Evolutionary conservation across 1,284 basidiomycete genomes (phyloP).

Genomic region (Porogramme epimiltina): DNA sequence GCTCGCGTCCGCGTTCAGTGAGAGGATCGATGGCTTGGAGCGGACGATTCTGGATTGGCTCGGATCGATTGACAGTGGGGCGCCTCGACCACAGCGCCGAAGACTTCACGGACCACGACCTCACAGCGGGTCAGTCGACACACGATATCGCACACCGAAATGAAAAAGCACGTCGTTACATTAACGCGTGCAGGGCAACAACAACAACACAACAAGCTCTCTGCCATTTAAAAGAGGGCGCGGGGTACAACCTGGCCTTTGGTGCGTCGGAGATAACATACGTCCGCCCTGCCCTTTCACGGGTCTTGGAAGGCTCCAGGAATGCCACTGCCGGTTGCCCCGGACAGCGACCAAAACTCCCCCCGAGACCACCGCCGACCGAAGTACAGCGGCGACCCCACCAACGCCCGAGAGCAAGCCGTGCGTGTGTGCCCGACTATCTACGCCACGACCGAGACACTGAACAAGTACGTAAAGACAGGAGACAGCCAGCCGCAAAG

Average conservation of each 20-base stretch:
- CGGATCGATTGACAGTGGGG: too few species aligned
- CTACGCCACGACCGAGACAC: neutral
- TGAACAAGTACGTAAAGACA: too few species aligned
- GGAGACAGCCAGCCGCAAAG: too few species aligned
- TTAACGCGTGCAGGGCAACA: too few species aligned
- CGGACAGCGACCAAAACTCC: constrained; percentile 20
- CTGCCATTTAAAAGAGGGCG: constrained; percentile 22
- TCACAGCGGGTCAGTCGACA: too few species aligned
- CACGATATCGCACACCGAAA: too few species aligned
- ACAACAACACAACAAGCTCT: neutral
- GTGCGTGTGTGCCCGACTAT: constrained; percentile 4
- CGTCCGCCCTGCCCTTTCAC: constrained; percentile 19
- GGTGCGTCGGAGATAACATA: constrained; percentile 22
- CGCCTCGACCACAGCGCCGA: too few species aligned
- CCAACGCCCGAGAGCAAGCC: constrained; percentile 15
- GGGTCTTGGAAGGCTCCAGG: constrained; percentile 8
- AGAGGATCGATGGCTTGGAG: too few species aligned
- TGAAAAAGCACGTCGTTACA: too few species aligned
- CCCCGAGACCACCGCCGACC: constrained; percentile 10
- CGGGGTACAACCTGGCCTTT: constrained; percentile 24
- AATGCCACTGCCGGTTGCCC: constrained; percentile 21
- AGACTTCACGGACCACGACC: too few species aligned
- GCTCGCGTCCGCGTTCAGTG: too few species aligned
- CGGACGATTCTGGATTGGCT: too few species aligned
- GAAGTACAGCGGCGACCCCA: constrained; percentile 11